These are phyloP conservation scores for Cladorrhinum sp. DNA, from an alignment of 2,329 filamentous ascomycete genomes.

Conservation along the genomic window DNA sequence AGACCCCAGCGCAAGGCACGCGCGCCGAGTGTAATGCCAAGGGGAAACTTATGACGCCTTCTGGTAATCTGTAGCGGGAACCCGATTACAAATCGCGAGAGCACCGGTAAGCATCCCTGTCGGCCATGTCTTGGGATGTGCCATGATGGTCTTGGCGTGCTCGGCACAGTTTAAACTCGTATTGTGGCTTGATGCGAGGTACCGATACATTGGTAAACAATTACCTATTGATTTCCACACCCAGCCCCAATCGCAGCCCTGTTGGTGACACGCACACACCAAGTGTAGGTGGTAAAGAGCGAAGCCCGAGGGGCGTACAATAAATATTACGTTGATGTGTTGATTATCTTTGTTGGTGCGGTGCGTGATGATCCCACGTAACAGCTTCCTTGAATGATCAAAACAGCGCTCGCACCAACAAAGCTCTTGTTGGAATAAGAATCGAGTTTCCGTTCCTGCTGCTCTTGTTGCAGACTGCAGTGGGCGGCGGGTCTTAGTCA, in stretches of 20 bases:
- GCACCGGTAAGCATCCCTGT: background rate
- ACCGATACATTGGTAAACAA: constrained; percentile 5
- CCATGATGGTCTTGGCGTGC: constrained; percentile 5
- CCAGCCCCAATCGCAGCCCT: too few species aligned
- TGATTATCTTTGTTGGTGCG: background rate
- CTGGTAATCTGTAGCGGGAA: background rate
- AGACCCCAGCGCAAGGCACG: background rate
- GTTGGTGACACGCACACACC: too few species aligned
- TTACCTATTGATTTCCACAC: background rate
- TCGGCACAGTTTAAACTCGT: constrained; percentile 10
- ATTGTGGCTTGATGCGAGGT: constrained; percentile 11
- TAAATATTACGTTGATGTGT: background rate
- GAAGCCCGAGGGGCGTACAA: background rate
- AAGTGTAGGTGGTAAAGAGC: too few species aligned
- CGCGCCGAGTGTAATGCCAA: background rate
- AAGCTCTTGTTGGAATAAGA: background rate
- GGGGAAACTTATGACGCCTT: background rate
- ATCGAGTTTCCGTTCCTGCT: background rate
- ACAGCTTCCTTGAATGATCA: background rate
- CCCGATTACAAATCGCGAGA: constrained; percentile 1
- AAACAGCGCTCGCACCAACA: background rate
- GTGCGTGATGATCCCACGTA: background rate
- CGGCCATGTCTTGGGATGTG: constrained; percentile 8
- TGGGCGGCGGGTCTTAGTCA: constrained; percentile 16
- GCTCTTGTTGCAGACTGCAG: background rate